These are phyloP conservation scores for Filobasidium uniguttulatum DNA, from an alignment of 1,284 basidiomycete species.

Conservation along the genomic window DNA sequence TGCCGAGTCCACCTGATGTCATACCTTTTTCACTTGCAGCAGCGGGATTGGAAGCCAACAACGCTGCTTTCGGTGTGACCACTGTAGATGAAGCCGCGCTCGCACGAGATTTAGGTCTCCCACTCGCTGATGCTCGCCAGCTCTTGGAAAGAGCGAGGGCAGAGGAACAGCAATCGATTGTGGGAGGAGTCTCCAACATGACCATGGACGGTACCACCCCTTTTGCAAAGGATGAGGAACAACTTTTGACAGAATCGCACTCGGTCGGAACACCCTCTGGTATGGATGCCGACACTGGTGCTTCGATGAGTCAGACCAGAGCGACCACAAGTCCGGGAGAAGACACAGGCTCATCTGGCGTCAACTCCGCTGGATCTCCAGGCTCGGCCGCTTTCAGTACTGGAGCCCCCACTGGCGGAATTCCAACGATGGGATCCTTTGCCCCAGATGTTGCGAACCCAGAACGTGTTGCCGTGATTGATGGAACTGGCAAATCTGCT, in stretches of 20 bases:
- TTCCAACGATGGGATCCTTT: slow-evolving; percentile 15
- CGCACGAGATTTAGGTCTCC: slow-evolving; percentile 13
- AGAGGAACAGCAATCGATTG: slow-evolving; percentile 11
- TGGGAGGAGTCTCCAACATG: slow-evolving; percentile 9
- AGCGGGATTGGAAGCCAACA: slow-evolving; percentile 11
- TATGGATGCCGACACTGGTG: slow-evolving; percentile 4
- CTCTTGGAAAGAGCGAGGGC: slow-evolving; percentile 13
- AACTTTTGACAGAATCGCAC: not conserved
- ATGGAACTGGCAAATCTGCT: slow-evolving; percentile 14
- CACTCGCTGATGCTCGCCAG: slow-evolving; percentile 14
- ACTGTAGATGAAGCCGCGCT: slow-evolving; percentile 16
- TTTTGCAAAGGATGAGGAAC: slow-evolving; percentile 1
- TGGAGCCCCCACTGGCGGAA: not conserved
- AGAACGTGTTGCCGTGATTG: slow-evolving; percentile 12
- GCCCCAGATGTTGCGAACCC: slow-evolving; percentile 11
- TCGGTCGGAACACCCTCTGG: not conserved
- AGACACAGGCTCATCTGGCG: slow-evolving; percentile 6
- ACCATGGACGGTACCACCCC: slow-evolving; percentile 2
- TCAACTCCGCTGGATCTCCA: too few species aligned
- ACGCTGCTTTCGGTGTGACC: slow-evolving; percentile 15
- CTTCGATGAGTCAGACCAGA: not conserved
- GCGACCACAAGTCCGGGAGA: slow-evolving; percentile 5
- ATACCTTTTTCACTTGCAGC: slow-evolving; percentile 9
- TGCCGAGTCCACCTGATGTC: slow-evolving; percentile 15
- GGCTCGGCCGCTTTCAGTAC: not conserved